Evolutionary conservation across 148 eudicot genomes (phyloP), one percentile per base, ranked within the genome.

Genomic region (Rhododendron simsii): DNA sequence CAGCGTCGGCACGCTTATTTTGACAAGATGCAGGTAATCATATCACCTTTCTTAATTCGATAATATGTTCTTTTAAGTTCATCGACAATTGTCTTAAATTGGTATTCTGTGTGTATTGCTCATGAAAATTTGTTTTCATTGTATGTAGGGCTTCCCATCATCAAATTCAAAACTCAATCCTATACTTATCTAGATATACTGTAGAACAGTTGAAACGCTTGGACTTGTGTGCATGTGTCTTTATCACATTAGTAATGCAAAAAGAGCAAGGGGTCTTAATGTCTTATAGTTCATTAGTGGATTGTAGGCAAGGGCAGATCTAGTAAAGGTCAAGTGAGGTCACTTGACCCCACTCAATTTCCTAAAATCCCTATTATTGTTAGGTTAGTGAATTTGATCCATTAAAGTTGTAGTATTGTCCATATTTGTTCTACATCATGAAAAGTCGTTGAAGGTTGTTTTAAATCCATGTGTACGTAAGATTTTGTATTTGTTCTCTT

Each of bases 1-100:
- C 92, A 93, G 89, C 98, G 94, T 87, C 94, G 99, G 30, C 99
- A 95, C 90, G 96, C 99, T 84, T 97, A 92, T 85, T 97, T 97
- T 86, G 95, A 91, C 85, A 93, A 89, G 89, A 97, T 97, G 99
- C 98, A 97, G 98, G 99, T 96, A 84, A 71, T 80, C 33, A 4
- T 65, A 28, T 21, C 76, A 45, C 11, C 14, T 69, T 20, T 48
- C 50, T 48, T 18, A 84, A 20, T 73, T 84, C 20, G 12, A 20
- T 74, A 5, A 73, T 74, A 12, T 75, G 9, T 48, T 59, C 12
- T 33, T 51, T 0, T 73, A 10, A 5, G 53, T 84, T n/a, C 20
- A 47, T 33, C 48, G 0, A 23, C 10, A 33, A 51, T 15, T 23
- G 5, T 28, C 16, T 53, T 44, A 51, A 51, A 23, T 35, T 35